Evolutionary conservation across 345 rosid species (phyloP), one percentile per base, ranked within the genome.

Genomic region (Odontarrhena argentea): DNA sequence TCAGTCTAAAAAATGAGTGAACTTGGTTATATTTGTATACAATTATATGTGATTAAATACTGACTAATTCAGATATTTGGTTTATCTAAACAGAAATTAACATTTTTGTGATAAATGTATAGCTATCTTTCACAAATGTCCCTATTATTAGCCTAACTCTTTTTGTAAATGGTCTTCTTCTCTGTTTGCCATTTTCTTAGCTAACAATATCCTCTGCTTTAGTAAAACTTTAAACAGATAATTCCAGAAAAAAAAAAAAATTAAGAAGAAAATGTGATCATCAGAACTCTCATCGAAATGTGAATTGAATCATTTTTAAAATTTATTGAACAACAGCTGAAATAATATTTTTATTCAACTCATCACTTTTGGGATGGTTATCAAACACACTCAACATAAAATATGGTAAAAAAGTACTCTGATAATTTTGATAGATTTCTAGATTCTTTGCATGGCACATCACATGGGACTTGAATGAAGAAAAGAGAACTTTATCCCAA

Each of bases 361-460:
- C 22, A 18, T 18, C 22, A 18, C 22, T 18, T 18, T 18, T 18
- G 22, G 22, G 22, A 18, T 18, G 22, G 22, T 40, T 57, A 57
- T 40, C 47, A 25, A 24, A 11, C 36, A 25, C 47, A 47, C 18
- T 57, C 35, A 7, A 41, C 7, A 38, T 8, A 55, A 40, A 55
- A 56, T 1, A 28, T 43, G 12, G 38, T 43, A 28, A 60, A 59
- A 44, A 18, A 18, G 22, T 18, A 18, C 22, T 18, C 22, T 8
- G 26, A 35, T 32, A 15, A 54, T 28, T 55, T 55, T 9, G 44
- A 36, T 35, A 36, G 30, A 35, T 9, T 46, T 32, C 14, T 44
- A 44, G 57, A 71, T 38, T 71, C 18, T 13, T 48, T 30, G 53
- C 37, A 60, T 14, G 60, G 55, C 68, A 70, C 54, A 63, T 26